Conservation (phyloP, 306 rosid genomes). For the Neltuma alba region DNA sequence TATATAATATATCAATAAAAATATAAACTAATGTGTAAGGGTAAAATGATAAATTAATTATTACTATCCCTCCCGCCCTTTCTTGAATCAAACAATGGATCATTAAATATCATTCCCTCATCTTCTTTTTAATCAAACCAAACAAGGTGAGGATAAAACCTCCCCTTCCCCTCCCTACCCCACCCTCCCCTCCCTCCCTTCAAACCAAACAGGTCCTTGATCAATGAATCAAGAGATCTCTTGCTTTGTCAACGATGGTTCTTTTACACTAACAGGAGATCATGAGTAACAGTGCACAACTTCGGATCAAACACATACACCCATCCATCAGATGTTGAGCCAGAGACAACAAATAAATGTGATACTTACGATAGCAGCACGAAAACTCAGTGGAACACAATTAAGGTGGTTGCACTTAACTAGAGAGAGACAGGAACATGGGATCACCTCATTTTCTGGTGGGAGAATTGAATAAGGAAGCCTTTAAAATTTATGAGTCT, state of each 20-base stretch:
- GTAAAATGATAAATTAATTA: no score
- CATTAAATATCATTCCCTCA: no score
- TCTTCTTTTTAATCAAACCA: no score
- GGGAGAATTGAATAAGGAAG: constrained; percentile 37
- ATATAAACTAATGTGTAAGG: no score
- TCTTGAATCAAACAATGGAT: no score
- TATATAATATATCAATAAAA: no score
- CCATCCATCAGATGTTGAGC: no score
- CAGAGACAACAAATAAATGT: neutral
- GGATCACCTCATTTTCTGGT: constrained; percentile 64
- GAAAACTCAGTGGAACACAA: neutral
- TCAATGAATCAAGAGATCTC: neutral
- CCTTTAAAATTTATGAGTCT: neutral
- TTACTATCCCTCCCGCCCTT: no score
- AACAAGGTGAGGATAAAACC: no score
- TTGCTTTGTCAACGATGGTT: neutral
- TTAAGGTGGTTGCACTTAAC: neutral
- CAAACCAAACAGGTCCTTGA: no score
- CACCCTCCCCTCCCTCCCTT: no score
- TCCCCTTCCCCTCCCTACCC: no score
- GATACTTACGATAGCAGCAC: neutral
- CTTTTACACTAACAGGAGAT: neutral
- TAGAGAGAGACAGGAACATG: neutral
- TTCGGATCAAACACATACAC: neutral
- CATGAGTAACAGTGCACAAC: neutral